A percentile compares a stretch with the other conserved stretches of the same genome.
phyloP scores from a whole-genome alignment of 495 filamentous ascomycete genomes.

The Penicillium mononematosum region DNA sequence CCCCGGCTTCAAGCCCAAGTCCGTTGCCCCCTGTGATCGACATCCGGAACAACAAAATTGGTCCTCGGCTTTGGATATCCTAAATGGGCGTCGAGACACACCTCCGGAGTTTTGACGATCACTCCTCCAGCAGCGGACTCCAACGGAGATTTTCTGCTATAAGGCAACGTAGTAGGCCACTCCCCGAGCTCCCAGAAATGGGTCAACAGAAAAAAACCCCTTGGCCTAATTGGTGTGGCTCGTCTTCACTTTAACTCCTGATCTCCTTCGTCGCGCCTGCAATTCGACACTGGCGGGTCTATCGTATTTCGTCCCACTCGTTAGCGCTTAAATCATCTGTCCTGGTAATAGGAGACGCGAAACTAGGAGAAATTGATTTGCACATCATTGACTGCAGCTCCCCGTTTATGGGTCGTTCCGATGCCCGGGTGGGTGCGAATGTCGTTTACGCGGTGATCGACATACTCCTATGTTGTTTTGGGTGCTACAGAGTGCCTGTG shows the following conservation, averaged over 20 bases:
- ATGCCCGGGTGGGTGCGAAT: not conserved
- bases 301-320: not conserved
- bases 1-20: not conserved
- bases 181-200: not conserved
- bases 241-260: not conserved
- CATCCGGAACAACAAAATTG: not conserved
- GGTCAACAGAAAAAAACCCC: not conserved
- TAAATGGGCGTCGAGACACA: not conserved
- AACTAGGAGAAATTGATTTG: slow-evolving; percentile 5
- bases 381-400: slow-evolving; percentile 9
- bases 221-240: not conserved
- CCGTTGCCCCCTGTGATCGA: not conserved
- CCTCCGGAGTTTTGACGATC: slow-evolving; percentile 5
- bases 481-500: not conserved
- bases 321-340: not conserved
- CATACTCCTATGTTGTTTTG: not conserved
- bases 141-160: slow-evolving; percentile 5
- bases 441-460: slow-evolving; percentile 7
- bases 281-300: not conserved
- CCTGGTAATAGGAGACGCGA: not conserved
- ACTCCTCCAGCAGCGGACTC: slow-evolving; percentile 3
- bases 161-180: no score
- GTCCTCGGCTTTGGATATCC: not conserved
- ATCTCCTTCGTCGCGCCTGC: not conserved
- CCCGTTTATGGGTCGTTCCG: slow-evolving; percentile 6